phyloP scores from a whole-genome alignment of 2,329 filamentous ascomycete genomes.

The Fusarium metavorans region DNA sequence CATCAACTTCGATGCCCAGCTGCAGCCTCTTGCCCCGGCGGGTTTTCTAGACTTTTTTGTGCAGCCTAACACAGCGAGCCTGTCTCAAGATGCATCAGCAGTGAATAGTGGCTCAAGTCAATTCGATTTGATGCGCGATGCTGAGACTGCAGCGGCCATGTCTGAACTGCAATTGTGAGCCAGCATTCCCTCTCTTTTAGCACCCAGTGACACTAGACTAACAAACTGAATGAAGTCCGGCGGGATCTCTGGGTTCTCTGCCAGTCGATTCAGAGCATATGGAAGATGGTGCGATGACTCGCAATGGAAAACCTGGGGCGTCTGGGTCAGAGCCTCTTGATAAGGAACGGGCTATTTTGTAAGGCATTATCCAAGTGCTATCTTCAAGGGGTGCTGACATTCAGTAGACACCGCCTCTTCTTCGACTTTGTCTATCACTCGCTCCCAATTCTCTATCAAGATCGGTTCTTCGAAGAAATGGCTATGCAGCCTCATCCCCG shows the following conservation, averaged over 20 bases:
- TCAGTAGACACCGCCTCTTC: not conserved
- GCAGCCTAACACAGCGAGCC: not conserved
- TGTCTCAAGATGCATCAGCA: not conserved
- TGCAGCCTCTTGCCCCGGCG: not conserved
- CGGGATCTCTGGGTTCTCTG: not conserved
- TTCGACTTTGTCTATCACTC: not conserved
- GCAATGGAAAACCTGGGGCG: not conserved
- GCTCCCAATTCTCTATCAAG: not conserved
- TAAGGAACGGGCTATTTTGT: not conserved
- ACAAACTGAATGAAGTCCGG: not conserved
- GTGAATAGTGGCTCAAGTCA: not conserved
- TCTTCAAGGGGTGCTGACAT: not conserved
- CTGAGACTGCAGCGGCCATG: not conserved
- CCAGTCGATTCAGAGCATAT: not conserved
- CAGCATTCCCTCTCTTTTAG: not conserved
- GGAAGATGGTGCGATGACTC: not conserved
- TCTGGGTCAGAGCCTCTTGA: not conserved
- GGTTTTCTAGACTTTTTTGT: not conserved
- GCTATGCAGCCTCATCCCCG: not conserved
- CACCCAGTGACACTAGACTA: no score
- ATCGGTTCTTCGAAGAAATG: not conserved
- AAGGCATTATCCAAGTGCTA: rapidly evolving
- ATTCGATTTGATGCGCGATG: not conserved
- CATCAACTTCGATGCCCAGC: not conserved
- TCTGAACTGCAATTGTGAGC: not conserved